These are phyloP conservation scores for Kalmanozyma brasiliensis DNA, from an alignment of 1,284 basidiomycete genomes.

Conservation along the genomic window DNA sequence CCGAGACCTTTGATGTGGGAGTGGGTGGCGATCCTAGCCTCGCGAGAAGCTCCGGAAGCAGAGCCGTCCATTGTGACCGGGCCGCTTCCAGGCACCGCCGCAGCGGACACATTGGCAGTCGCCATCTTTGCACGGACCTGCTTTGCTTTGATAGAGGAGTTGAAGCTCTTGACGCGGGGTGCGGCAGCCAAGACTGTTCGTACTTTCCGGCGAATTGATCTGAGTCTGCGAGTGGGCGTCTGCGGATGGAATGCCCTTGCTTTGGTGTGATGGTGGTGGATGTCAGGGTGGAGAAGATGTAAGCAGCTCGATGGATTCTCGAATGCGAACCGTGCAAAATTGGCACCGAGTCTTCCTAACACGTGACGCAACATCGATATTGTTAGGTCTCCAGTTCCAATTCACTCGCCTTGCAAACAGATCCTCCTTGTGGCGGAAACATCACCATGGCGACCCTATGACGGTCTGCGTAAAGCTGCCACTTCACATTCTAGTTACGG, in stretches of 20 bases:
- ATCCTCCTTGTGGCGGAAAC: neutral
- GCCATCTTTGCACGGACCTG: constrained; percentile 25
- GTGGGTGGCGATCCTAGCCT: constrained; percentile 80
- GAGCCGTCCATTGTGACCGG: constrained; percentile 40
- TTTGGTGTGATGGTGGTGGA: too few relatives aligned
- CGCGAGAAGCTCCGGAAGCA: constrained; percentile 42
- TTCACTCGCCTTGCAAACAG: too few relatives aligned
- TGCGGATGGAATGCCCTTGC: too few relatives aligned
- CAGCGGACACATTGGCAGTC: constrained; percentile 22
- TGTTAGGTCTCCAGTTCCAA: neutral
- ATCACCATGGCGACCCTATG: constrained; percentile 1
- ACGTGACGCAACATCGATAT: constrained; percentile 6
- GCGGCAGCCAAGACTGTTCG: too few relatives aligned
- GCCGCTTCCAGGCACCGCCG: constrained; percentile 28
- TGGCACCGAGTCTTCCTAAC: constrained; percentile 17
- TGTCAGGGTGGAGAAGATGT: neutral
- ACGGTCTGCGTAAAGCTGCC: too few relatives aligned
- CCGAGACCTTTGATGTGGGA: constrained; percentile 97
- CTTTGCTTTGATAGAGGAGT: too few relatives aligned
- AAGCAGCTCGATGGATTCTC: constrained; percentile 3
- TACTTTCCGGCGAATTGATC: too few relatives aligned
- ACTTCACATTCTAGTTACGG: too few relatives aligned
- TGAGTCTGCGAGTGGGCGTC: too few relatives aligned
- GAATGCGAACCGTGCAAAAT: constrained; percentile 24
- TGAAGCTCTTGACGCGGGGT: too few relatives aligned